These are phyloP conservation scores for Aphanomyces cochlioides DNA, from an alignment of 352 stramenopile genomes.

Conservation along the genomic window DNA sequence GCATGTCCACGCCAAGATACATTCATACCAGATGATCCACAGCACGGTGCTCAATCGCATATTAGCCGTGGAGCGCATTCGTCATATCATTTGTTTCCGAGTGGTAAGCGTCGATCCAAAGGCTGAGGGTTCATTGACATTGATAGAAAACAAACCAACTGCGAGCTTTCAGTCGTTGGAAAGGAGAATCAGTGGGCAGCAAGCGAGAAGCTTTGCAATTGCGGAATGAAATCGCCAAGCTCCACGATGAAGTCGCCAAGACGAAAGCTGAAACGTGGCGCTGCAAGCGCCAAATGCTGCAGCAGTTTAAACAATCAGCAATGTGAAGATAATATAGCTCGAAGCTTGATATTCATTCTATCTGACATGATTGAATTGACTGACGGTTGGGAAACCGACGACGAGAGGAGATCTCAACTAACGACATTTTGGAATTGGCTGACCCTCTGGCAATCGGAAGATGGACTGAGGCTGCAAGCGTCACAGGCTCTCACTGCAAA, in stretches of 20 bases:
- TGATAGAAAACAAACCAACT: slow-evolving; percentile 29
- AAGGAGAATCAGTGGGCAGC: not conserved
- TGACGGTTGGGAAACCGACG: too few relatives aligned
- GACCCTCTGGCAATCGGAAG: too few relatives aligned
- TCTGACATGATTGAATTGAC: too few relatives aligned
- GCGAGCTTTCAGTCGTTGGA: slow-evolving; percentile 28
- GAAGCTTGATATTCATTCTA: too few relatives aligned
- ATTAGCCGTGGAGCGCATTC: slow-evolving; percentile 57
- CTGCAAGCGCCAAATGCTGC: slow-evolving; percentile 75
- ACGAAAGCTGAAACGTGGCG: slow-evolving; percentile 67
- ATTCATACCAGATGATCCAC: slow-evolving; percentile 42
- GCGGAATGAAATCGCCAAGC: slow-evolving; percentile 62
- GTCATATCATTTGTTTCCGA: slow-evolving; percentile 41
- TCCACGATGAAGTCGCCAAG: slow-evolving; percentile 59
- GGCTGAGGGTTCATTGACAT: not conserved
- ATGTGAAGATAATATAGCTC: slow-evolving; percentile 12
- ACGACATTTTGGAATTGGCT: too few relatives aligned
- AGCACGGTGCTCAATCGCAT: slow-evolving; percentile 43
- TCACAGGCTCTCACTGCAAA: too few relatives aligned
- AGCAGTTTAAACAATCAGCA: slow-evolving; percentile 47
- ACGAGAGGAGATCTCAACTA: too few relatives aligned
- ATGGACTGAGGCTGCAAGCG: too few relatives aligned
- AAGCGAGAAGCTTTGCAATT: slow-evolving; percentile 30
- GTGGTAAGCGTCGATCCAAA: slow-evolving; percentile 34
- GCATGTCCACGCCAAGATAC: slow-evolving; percentile 43